phyloP scores from a whole-genome alignment of 345 rosid genomes.

The Excoecaria cochinchinensis region DNA sequence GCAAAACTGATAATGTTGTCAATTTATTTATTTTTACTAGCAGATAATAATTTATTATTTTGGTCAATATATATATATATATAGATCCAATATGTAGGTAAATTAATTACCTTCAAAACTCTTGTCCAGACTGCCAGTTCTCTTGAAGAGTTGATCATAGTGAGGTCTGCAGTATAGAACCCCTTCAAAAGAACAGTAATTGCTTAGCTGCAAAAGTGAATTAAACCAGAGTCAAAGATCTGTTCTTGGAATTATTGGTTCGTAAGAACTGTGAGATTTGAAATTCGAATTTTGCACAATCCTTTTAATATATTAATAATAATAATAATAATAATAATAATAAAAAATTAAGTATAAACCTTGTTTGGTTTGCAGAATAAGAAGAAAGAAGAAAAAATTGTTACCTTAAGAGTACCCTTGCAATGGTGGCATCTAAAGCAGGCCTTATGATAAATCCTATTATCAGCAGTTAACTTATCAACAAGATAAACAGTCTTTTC shows the following conservation, averaged over 20 bases:
- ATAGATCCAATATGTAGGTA: background rate
- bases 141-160: slow-evolving; percentile 64
- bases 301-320: no score
- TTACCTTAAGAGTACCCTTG: slow-evolving; percentile 58
- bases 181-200: slow-evolving; percentile 61
- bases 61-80: no score
- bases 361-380: no score
- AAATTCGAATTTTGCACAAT: no score
- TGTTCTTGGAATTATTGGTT: background rate
- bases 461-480: slow-evolving; percentile 52
- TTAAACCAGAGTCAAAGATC: no score
- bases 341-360: no score
- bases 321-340: no score
- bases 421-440: slow-evolving; percentile 75
- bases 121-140: slow-evolving; percentile 63
- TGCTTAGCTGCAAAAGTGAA: slow-evolving; percentile 45
- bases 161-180: slow-evolving; percentile 72
- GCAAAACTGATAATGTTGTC: background rate
- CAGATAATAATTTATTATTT: no score
- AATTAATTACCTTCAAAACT: slow-evolving; percentile 53
- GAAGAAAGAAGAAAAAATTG: no score
- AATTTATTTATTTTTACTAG: no score
- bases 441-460: slow-evolving; percentile 51
- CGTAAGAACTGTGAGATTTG: no score
- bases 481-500: slow-evolving; percentile 62